Conservation (phyloP, 139 green algal species). For the Chlamydomonas applanata region DNA sequence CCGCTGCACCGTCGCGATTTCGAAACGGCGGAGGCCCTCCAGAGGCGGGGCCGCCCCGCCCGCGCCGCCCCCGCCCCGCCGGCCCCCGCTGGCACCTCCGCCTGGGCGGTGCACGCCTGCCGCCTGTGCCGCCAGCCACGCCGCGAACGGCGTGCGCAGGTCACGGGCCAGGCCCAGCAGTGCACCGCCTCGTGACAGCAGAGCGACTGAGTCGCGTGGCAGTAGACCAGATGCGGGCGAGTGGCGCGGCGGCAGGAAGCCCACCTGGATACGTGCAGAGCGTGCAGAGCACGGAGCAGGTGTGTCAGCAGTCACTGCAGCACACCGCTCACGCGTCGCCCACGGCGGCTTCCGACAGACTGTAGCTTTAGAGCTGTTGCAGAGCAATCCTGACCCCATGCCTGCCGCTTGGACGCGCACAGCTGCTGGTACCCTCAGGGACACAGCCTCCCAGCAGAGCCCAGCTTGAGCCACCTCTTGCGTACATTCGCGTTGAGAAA, state of each 20-base stretch:
- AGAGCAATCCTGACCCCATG: too few species aligned
- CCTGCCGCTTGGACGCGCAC: too few species aligned
- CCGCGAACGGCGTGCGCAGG: conserved; percentile 61
- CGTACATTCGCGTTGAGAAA: too few species aligned
- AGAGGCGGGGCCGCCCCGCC: neutral
- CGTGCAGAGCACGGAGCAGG: too few species aligned
- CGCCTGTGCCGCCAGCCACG: conserved; percentile 54
- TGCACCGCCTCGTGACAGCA: conserved; percentile 43
- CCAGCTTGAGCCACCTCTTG: too few species aligned
- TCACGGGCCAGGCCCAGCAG: conserved; percentile 63
- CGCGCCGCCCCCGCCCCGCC: neutral
- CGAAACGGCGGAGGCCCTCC: conserved; percentile 38
- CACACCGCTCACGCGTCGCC: too few species aligned
- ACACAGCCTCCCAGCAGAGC: neutral
- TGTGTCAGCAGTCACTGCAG: too few species aligned
- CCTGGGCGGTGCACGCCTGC: neutral
- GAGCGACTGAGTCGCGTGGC: conserved; percentile 34
- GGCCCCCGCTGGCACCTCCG: neutral
- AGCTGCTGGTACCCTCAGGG: neutral
- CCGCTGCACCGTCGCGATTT: conserved; percentile 57
- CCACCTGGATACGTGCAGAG: too few species aligned
- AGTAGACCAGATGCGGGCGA: conserved; percentile 17
- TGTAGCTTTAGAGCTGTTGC: too few species aligned
- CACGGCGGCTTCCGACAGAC: too few species aligned
- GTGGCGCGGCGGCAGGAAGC: conserved; percentile 16